A percentile compares a stretch with the other conserved stretches of the same genome.
phyloP scores from a whole-genome alignment of 768 basidiomycete species.

The Boletus pseudopeckii region DNA sequence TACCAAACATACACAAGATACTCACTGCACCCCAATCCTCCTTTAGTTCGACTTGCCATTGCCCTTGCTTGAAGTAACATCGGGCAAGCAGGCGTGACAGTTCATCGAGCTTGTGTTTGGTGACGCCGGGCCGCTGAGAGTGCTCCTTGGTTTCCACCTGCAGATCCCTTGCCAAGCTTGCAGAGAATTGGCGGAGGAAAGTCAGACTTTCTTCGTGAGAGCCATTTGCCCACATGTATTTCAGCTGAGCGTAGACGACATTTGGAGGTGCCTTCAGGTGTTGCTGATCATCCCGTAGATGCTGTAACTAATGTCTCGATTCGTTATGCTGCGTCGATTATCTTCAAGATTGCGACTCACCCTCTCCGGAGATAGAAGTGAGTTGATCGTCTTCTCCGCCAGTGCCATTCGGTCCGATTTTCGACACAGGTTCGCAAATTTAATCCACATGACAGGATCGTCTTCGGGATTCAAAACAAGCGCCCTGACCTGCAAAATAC shows the following conservation, averaged over 20 bases:
- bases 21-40: conserved; percentile 79
- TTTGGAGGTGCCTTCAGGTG: conserved; percentile 81
- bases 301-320: conserved; percentile 35
- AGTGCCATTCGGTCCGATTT: conserved; percentile 92
- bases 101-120: conserved; percentile 61
- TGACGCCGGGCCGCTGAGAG: conserved; percentile 47
- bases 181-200: conserved; percentile 80
- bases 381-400: conserved; percentile 96
- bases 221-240: conserved; percentile 92
- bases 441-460: conserved; percentile 97
- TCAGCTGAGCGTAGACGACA: conserved; percentile 94
- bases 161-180: conserved; percentile 72
- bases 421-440: conserved; percentile 96
- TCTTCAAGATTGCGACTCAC: conserved; percentile 33
- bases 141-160: conserved; percentile 55
- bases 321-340: background rate
- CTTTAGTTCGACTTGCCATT: conserved; percentile 85
- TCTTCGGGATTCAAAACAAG: conserved; percentile 91
- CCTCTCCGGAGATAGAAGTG: conserved; percentile 73
- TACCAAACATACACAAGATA: conserved; percentile 5
- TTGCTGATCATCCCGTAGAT: conserved; percentile 49
- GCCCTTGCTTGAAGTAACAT: conserved; percentile 93
- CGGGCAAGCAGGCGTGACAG: conserved; percentile 88
- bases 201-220: conserved; percentile 73
- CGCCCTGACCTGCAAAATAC: conserved; percentile 92